Conservation (phyloP, 2,329 filamentous ascomycete species). For the Leptosphaerulina australis region DNA sequence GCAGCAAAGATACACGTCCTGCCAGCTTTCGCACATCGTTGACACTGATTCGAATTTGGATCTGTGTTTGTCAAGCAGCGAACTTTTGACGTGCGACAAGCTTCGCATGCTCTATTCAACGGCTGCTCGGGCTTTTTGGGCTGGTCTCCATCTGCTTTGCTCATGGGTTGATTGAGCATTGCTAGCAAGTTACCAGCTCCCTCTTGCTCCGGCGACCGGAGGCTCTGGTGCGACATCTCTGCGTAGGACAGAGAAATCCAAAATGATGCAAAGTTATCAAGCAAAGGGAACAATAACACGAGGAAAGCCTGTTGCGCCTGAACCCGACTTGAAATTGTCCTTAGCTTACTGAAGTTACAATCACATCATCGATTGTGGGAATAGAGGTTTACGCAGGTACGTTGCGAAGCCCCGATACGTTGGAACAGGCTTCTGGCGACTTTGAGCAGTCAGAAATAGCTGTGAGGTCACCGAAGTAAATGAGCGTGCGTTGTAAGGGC, state of each 20-base stretch:
- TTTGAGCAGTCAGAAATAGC: not conserved
- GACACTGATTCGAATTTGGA: constrained; percentile 37
- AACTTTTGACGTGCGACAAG: constrained; percentile 46
- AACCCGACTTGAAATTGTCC: constrained; percentile 10
- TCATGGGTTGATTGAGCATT: constrained; percentile 21
- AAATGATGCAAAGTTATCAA: not conserved
- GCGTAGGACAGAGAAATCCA: too few species aligned
- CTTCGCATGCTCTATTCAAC: constrained; percentile 46
- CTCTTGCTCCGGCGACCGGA: constrained; percentile 13
- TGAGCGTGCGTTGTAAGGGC: not conserved
- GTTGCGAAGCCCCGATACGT: not conserved
- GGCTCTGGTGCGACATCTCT: constrained; percentile 21
- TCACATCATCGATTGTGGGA: constrained; percentile 3
- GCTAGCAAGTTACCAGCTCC: constrained; percentile 18
- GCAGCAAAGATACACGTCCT: constrained; percentile 43
- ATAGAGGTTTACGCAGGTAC: not conserved
- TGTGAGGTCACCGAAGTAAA: not conserved
- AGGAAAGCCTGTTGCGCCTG: not conserved
- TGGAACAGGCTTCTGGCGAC: not conserved
- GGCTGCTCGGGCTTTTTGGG: constrained; percentile 38
- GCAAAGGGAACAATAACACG: not conserved
- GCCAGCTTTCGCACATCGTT: constrained; percentile 45
- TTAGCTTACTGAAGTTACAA: not conserved
- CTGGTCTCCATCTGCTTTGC: constrained; percentile 23
- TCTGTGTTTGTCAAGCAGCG: constrained; percentile 40